Base-by-base conservation (phyloP, 495 filamentous ascomycete genomes). In the Xylaria acuta region DNA sequence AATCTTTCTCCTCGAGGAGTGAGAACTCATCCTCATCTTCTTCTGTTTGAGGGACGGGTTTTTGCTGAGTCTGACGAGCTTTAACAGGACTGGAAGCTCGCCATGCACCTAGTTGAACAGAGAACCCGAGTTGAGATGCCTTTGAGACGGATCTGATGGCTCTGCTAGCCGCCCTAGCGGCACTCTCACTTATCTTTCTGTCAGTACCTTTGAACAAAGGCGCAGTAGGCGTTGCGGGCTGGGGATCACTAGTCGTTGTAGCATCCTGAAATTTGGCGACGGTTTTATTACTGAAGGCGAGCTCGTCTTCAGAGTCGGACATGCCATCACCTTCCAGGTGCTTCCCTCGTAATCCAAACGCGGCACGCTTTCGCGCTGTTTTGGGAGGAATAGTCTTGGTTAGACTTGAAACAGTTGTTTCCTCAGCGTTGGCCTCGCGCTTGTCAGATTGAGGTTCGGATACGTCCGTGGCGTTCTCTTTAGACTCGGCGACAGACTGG, bases 51-150 rank as follows among this genome's bases (percentile, higher is more conserved):
- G 64, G 5, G 75, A 78, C 4, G 79, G 76, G 30, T 78, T 45
- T 41, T 18, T 70, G 53, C 16, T 20, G 56, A 5, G 22, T 45
- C 5, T 60, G 67, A 11, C 36, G 41, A 12, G 16, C 32, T 75
- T 90, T 86, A 75, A 83, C 56, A 4, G 81, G 81, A 68, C 82
- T 84, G 1, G 66, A 60, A 27, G 69, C 66, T 67, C 69, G 84
- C 90, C 92, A 93, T 6, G 83, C 80, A 69, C 81, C 86, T 8
- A 93, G 78, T 70, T 91, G 87, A 9, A 84, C 78, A 27, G 89
- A 88, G 22, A 93, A 90, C 20, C 87, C 88, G 47, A 89, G 66
- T 49, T 71, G 73, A 59, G 69, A 67, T 45, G 66, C 62, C 70
- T 73, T 77, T 5, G 75, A 69, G 20, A 77, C 73, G n/a, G 77